phyloP scores from a whole-genome alignment of 2,329 filamentous ascomycete genomes.

The Cladosporium sphaerospermum region DNA sequence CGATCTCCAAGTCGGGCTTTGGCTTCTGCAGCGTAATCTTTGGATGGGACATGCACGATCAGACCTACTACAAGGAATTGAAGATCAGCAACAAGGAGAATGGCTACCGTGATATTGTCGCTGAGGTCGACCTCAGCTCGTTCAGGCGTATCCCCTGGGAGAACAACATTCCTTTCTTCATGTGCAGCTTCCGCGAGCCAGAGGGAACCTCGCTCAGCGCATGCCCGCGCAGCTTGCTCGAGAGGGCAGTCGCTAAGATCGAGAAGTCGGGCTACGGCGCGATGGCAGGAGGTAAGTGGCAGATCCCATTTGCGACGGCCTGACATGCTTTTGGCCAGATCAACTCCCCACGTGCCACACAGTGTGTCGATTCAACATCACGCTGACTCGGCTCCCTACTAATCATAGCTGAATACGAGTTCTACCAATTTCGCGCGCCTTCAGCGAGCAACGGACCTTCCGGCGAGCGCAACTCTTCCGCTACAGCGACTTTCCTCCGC shows the following conservation, averaged over 20 bases:
- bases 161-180: constrained; percentile 75
- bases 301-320: neutral
- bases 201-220: constrained; percentile 66
- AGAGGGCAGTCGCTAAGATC: constrained; percentile 61
- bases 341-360: neutral
- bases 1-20: constrained; percentile 72
- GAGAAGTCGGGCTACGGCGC: constrained; percentile 65
- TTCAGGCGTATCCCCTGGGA: constrained; percentile 90
- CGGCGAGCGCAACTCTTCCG: constrained; percentile 55
- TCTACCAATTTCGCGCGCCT: constrained; percentile 81
- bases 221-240: constrained; percentile 72
- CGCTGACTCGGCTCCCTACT: constrained; percentile 15
- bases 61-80: constrained; percentile 79
- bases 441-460: constrained; percentile 30
- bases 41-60: constrained; percentile 96
- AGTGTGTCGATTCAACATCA: constrained; percentile 12
- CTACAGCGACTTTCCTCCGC: constrained; percentile 67
- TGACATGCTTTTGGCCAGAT: neutral
- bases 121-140: constrained; percentile 68
- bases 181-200: constrained; percentile 77
- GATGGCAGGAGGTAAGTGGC: constrained; percentile 73
- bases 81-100: constrained; percentile 85
- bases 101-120: constrained; percentile 79
- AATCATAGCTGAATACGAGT: constrained; percentile 78
- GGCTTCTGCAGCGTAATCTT: constrained; percentile 94